Base-by-base conservation (phyloP, 805 yeast genomes). In the Allodekkera sacchari region DNA sequence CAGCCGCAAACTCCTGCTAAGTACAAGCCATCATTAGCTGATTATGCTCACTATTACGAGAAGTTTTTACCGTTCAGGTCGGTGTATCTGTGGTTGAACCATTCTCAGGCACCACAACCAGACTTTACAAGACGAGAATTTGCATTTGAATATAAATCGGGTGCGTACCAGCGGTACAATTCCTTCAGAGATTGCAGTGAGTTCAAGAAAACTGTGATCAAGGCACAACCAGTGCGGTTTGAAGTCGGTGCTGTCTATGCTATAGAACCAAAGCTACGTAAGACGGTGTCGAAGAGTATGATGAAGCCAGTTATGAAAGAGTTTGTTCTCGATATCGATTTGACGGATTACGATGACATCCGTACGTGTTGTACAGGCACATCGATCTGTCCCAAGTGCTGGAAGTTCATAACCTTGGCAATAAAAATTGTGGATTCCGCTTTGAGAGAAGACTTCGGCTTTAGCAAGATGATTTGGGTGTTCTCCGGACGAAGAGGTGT, bases 401-500 rank as follows among this genome's bases (percentile, higher is more conserved):
- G 98, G 98, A 77, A 74, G 39, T 92, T 88, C 51, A 83, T 92
- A 37, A 76, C 80, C 14, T 73, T 88, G 17, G 96, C 96, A 2
- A 73, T 87, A 36, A 71, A 75, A 46, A 73, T 88, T 28, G 61
- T 92, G 37, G 83, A 82, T 38, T 50, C 55, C 2, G 80, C 94
- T 0, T 64, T 92, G 32, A 61, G 73, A 32, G 85, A 84, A 31
- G 97, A 89, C 55, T 92, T 92, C 57, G 97, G 96, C 1, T 88
- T 83, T 54, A 61, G 75, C 37, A 78, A 84, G 55, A 64, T 85
- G 50, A 64, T 92, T 30, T 92, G 97, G 97, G 95, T 89, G 4
- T 92, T 84, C 51, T 85, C 96, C 1, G 98, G 98, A 28, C 81
- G 98, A 66, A 83, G 98, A 71, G 98, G 98, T 56, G 95, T 94